Conservation (phyloP, 164 flowering plant species). For the Annona squamosa region DNA sequence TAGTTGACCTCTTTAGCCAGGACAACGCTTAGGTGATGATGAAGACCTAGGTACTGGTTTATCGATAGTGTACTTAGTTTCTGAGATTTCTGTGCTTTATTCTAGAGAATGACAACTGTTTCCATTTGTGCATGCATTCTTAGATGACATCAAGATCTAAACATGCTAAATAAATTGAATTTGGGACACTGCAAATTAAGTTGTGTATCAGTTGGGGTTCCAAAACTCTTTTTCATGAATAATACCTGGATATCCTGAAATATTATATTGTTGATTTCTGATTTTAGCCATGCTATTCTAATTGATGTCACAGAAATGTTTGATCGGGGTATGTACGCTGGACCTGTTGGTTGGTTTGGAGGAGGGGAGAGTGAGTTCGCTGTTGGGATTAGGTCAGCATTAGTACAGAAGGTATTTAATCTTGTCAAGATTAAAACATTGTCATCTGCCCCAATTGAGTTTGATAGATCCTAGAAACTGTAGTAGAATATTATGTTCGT, state of each 20-base stretch:
- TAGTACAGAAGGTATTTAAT: slow-evolving; percentile 58
- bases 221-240: not conserved
- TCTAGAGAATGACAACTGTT: not conserved
- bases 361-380: slow-evolving; percentile 92
- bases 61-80: slow-evolving; percentile 1
- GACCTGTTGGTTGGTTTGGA: slow-evolving; percentile 97
- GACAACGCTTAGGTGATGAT: too few species aligned
- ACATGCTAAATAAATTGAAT: too few species aligned
- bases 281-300: not conserved
- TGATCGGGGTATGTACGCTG: slow-evolving; percentile 99
- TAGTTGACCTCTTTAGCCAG: too few species aligned
- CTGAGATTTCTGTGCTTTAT: not conserved
- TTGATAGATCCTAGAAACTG: not conserved
- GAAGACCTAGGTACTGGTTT: not conserved
- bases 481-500: not conserved
- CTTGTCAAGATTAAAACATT: not conserved
- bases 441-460: not conserved
- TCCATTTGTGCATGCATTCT: not conserved
- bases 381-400: slow-evolving; percentile 94
- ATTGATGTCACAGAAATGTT: slow-evolving; percentile 53
- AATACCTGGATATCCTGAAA: not conserved
- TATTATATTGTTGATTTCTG: not conserved
- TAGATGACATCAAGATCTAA: too few species aligned
- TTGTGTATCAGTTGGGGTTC: not conserved
- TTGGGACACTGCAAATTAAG: too few species aligned